Conservation (phyloP, 1,284 basidiomycete species). For the Schizophyllum commune region DNA sequence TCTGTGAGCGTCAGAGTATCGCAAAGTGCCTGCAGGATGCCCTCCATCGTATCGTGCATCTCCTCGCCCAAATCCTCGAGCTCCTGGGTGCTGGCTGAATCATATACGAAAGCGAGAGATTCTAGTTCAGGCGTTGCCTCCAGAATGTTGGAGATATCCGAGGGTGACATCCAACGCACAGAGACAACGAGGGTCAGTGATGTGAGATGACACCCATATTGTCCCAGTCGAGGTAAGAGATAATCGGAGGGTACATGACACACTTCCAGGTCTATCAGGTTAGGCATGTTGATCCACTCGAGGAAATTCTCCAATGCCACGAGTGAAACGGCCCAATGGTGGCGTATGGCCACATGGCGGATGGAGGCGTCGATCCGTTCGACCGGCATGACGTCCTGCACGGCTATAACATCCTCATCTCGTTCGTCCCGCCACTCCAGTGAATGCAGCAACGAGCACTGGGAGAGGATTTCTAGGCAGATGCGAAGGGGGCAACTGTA, state of each 20-base stretch:
- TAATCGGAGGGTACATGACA: not conserved
- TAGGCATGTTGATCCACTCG: not conserved
- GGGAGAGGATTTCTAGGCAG: not conserved
- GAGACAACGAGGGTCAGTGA: not conserved
- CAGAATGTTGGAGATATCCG: not conserved
- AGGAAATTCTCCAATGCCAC: not conserved
- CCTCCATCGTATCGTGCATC: not conserved
- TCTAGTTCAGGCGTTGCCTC: not conserved
- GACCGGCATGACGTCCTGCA: not conserved
- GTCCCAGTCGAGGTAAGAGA: not conserved
- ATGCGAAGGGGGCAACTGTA: not conserved
- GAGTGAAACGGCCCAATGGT: not conserved
- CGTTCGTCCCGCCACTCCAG: not conserved
- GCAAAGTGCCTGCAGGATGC: not conserved
- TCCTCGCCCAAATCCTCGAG: not conserved
- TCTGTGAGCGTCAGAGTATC: too few relatives aligned
- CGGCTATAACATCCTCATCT: not conserved
- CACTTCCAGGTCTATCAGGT: not conserved
- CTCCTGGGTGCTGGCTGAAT: conserved; percentile 12
- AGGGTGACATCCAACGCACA: not conserved
- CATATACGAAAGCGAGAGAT: not conserved
- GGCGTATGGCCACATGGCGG: not conserved
- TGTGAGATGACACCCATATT: not conserved
- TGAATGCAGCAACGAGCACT: not conserved
- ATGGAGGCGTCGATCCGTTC: not conserved